Evolutionary conservation across 2,329 filamentous ascomycete species (phyloP).

Genomic region (Botryotinia globosa): DNA sequence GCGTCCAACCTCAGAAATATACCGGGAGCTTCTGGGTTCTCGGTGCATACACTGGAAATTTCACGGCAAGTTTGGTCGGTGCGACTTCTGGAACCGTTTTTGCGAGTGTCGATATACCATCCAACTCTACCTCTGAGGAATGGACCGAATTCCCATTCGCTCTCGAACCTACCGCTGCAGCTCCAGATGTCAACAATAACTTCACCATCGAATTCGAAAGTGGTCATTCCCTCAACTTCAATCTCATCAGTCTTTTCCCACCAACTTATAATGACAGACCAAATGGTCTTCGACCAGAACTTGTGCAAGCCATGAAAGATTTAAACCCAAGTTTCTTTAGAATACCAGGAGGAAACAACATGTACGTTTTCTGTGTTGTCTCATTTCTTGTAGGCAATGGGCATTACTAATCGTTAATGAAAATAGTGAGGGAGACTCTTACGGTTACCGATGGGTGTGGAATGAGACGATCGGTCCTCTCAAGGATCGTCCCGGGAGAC

Average conservation of each 20-base stretch:
- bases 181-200: constrained; percentile 48
- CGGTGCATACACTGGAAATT: constrained; percentile 18
- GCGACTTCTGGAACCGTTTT: constrained; percentile 25
- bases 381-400: constrained; percentile 10
- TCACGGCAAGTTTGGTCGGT: constrained; percentile 25
- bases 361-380: constrained; percentile 38
- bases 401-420: constrained; percentile 31
- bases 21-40: constrained; percentile 34
- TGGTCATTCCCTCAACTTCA: constrained; percentile 50
- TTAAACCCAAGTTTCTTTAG: constrained; percentile 57
- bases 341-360: constrained; percentile 63
- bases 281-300: constrained; percentile 57
- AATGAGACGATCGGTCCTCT: constrained; percentile 44
- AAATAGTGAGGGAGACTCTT: constrained; percentile 32
- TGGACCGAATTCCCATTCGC: constrained; percentile 27
- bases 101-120: constrained; percentile 27
- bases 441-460: constrained; percentile 38
- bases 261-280: constrained; percentile 54
- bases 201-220: constrained; percentile 52
- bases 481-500: constrained; percentile 38
- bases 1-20: constrained; percentile 33
- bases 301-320: constrained; percentile 51
- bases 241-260: constrained; percentile 58
- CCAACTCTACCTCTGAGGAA: constrained; percentile 19
- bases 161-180: constrained; percentile 22